phyloP scores from a whole-genome alignment of 139 green algal species.

The Auxenochlorella pyrenoidosa region DNA sequence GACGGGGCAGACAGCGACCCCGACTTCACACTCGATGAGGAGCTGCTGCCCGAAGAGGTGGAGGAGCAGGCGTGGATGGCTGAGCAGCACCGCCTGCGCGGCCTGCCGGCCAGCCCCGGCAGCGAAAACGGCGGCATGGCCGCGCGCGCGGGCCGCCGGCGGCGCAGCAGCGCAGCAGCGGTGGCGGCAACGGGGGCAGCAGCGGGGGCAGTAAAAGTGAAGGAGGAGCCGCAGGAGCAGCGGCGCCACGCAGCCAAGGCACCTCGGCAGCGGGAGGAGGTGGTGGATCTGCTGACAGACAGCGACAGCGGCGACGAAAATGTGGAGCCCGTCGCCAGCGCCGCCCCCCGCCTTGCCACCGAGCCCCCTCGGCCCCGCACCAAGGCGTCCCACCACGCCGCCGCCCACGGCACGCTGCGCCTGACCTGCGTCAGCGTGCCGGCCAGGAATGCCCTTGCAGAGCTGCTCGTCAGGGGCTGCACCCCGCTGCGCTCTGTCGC shows the following conservation, averaged over 20 bases:
- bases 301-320: background rate
- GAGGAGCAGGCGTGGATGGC: slow-evolving; percentile 6
- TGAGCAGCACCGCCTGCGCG: background rate
- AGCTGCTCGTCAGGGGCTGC: background rate
- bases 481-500: background rate
- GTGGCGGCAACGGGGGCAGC: background rate
- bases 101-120: background rate
- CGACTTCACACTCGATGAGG: background rate
- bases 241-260: too few relatives aligned
- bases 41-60: background rate
- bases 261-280: background rate
- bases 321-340: background rate
- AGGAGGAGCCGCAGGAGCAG: background rate
- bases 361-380: background rate
- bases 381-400: background rate
- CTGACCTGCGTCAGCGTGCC: background rate
- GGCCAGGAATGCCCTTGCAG: background rate
- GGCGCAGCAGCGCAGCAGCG: background rate
- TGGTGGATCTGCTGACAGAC: background rate
- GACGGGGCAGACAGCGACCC: background rate
- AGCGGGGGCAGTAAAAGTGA: background rate
- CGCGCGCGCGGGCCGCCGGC: background rate
- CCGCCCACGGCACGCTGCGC: background rate
- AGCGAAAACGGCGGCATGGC: background rate
- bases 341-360: background rate